A percentile compares a stretch with the other conserved stretches of the same genome.
These are phyloP conservation scores for Plasmodium yoelii DNA, from an alignment of 169 alveolate species.

Conservation along the genomic window DNA sequence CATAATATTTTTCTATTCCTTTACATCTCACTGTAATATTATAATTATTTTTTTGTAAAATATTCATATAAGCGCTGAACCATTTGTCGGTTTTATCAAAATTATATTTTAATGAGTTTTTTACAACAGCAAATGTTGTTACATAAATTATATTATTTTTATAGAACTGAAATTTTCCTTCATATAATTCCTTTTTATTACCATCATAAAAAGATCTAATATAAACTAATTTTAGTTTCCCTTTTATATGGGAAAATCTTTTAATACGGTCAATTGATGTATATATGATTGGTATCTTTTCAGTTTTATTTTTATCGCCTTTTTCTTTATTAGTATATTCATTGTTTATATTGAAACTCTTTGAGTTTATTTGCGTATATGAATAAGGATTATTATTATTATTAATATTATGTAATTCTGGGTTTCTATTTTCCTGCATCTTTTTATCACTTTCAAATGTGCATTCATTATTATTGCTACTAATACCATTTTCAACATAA, in stretches of 20 bases:
- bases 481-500: background rate
- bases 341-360: background rate
- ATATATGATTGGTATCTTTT: constrained; percentile 40
- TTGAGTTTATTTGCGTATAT: background rate
- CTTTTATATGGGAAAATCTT: constrained; percentile 31
- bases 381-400: constrained; percentile 12
- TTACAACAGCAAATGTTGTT: constrained; percentile 60
- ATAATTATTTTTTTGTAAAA: constrained; percentile 59
- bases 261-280: constrained; percentile 47
- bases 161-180: constrained; percentile 63
- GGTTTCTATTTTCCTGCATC: background rate
- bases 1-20: constrained; percentile 20
- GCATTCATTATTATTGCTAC: background rate
- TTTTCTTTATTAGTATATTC: background rate
- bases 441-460: background rate
- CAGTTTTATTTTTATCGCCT: background rate
- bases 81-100: constrained; percentile 34
- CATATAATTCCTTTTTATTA: constrained; percentile 45
- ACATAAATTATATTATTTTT: constrained; percentile 42
- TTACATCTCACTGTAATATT: constrained; percentile 29
- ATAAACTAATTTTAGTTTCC: constrained; percentile 53
- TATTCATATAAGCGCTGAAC: constrained; percentile 49
- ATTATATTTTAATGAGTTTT: constrained; percentile 26
- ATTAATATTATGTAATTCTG: background rate
- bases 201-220: constrained; percentile 50